Conservation (phyloP, 345 rosid genomes). For the Lumnitzera littorea region DNA sequence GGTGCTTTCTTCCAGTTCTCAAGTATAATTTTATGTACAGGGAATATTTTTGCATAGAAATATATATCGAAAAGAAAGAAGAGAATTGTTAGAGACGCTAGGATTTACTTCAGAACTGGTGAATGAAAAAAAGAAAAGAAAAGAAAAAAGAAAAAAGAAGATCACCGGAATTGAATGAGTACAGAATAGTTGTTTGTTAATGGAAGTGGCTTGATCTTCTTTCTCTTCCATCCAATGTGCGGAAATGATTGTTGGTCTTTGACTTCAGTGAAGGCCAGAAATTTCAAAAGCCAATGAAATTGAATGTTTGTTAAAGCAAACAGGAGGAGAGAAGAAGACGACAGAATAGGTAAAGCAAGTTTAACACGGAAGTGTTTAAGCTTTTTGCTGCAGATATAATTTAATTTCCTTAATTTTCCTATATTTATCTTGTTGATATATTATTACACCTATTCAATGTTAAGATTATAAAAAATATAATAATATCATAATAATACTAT, state of each 20-base stretch:
- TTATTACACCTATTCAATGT: too few species aligned
- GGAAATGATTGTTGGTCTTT: constrained; percentile 32
- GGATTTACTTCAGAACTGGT: background rate
- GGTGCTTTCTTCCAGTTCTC: too few species aligned
- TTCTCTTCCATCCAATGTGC: constrained; percentile 23
- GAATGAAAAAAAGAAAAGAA: background rate
- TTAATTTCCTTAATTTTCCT: too few species aligned
- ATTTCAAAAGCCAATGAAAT: background rate
- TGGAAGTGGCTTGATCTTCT: constrained; percentile 24
- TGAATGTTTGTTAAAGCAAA: background rate
- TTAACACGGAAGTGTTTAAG: constrained; percentile 8
- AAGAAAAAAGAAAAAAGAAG: background rate
- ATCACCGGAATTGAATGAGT: constrained; percentile 11
- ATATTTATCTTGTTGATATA: too few species aligned
- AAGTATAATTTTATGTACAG: too few species aligned
- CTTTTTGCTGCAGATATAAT: too few species aligned
- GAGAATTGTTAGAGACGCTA: background rate
- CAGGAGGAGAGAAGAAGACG: constrained; percentile 5
- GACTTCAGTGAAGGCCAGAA: constrained; percentile 38
- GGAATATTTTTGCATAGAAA: background rate
- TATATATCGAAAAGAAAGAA: too few species aligned
- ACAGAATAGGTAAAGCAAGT: constrained; percentile 25
- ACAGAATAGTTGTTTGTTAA: constrained; percentile 11
- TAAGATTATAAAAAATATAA: too few species aligned
- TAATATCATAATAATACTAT: too few species aligned